These are phyloP conservation scores for Papiliotrema fonsecae DNA, from an alignment of 1,284 basidiomycete genomes.

Conservation along the genomic window DNA sequence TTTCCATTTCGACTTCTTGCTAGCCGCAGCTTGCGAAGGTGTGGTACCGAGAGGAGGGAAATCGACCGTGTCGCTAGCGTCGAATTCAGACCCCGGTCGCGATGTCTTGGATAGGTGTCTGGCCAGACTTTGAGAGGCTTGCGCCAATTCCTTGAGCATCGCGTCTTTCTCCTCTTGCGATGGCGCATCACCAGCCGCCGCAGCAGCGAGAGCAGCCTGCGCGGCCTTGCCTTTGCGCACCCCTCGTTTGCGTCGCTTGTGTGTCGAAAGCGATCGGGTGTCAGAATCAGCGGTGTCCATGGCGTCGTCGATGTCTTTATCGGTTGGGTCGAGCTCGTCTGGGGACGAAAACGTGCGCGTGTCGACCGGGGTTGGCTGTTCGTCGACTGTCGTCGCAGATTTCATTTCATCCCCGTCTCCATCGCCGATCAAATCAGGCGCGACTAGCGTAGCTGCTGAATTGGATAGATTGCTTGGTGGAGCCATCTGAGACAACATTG, in stretches of 20 bases:
- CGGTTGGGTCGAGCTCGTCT: slow-evolving; percentile 14
- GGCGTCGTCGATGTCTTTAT: slow-evolving; percentile 2
- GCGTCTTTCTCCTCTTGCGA: slow-evolving; percentile 41
- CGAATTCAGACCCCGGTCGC: slow-evolving; percentile 15
- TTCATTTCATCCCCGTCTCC: slow-evolving; percentile 16
- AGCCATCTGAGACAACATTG: slow-evolving; percentile 18
- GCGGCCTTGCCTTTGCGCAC: slow-evolving; percentile 49
- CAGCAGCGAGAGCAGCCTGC: slow-evolving; percentile 41
- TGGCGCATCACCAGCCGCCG: slow-evolving; percentile 20
- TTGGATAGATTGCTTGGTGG: slow-evolving; percentile 10
- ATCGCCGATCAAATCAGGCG: slow-evolving; percentile 12
- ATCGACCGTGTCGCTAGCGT: slow-evolving; percentile 29
- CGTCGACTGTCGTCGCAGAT: slow-evolving; percentile 36
- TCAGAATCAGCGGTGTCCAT: slow-evolving; percentile 16
- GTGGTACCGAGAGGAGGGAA: slow-evolving; percentile 45
- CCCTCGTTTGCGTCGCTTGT: slow-evolving; percentile 47
- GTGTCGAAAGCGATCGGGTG: slow-evolving; percentile 32
- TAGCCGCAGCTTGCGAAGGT: slow-evolving; percentile 33
- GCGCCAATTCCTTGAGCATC: slow-evolving; percentile 62
- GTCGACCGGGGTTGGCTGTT: slow-evolving; percentile 36
- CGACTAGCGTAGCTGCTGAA: background rate
- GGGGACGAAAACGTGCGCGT: slow-evolving; percentile 30
- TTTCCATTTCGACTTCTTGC: slow-evolving; percentile 46
- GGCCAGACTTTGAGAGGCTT: slow-evolving; percentile 73
- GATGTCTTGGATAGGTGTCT: slow-evolving; percentile 59